These are phyloP conservation scores for Alternaria angustiovoidea DNA, from an alignment of 2,329 filamentous ascomycete genomes.

Conservation along the genomic window DNA sequence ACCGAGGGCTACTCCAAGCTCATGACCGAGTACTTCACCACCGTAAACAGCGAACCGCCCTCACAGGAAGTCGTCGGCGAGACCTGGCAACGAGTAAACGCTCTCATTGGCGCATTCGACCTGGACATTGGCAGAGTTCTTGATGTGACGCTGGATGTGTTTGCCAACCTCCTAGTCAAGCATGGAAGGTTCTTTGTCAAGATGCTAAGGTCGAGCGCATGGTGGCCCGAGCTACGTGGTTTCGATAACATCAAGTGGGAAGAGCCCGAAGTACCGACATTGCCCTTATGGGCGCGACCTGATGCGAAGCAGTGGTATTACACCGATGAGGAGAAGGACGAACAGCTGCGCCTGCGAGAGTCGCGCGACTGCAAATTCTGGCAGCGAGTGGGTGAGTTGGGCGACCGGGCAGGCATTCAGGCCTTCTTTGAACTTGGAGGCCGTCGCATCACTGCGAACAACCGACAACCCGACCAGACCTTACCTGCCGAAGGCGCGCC, in stretches of 20 bases:
- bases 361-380: slow-evolving; percentile 81
- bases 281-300: slow-evolving; percentile 88
- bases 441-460: slow-evolving; percentile 63
- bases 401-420: slow-evolving; percentile 66
- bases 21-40: slow-evolving; percentile 93
- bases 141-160: slow-evolving; percentile 94
- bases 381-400: slow-evolving; percentile 74
- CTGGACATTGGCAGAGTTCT: slow-evolving; percentile 93
- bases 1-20: slow-evolving; percentile 97
- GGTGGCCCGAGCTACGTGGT: slow-evolving; percentile 83
- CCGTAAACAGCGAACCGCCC: slow-evolving; percentile 76
- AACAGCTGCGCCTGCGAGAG: slow-evolving; percentile 65
- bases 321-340: slow-evolving; percentile 72
- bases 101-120: slow-evolving; percentile 95
- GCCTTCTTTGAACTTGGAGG: slow-evolving; percentile 92
- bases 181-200: slow-evolving; percentile 95
- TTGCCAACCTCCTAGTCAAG: slow-evolving; percentile 90
- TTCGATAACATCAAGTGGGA: slow-evolving; percentile 58
- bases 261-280: slow-evolving; percentile 65
- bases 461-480: slow-evolving; percentile 43
- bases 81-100: slow-evolving; percentile 91
- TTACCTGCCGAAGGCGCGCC: slow-evolving; percentile 26
- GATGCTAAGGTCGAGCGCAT: slow-evolving; percentile 87
- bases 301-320: slow-evolving; percentile 69
- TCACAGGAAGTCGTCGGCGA: slow-evolving; percentile 79